These are phyloP conservation scores for Solanum appendiculatum DNA, from an alignment of 257 asterid species.

Conservation along the genomic window DNA sequence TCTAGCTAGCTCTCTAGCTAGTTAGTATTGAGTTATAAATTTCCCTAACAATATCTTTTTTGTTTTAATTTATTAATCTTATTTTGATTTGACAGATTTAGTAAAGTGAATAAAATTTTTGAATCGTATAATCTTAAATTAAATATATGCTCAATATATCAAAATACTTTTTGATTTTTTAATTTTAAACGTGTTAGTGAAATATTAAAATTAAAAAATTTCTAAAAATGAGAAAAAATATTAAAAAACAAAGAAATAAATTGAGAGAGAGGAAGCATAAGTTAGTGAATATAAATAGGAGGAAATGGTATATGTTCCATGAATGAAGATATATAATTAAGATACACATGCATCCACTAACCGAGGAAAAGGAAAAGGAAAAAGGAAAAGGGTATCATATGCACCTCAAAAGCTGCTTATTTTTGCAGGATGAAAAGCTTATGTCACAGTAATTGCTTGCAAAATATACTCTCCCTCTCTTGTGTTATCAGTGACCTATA, in stretches of 20 bases:
- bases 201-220: too few species aligned
- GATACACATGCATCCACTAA: constrained; percentile 40
- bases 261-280: too few species aligned
- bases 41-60: background rate
- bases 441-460: constrained; percentile 1
- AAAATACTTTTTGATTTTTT: too few species aligned
- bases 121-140: too few species aligned
- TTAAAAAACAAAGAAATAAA: too few species aligned
- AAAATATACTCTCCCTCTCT: constrained; percentile 2
- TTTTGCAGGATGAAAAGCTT: constrained; percentile 47
- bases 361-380: constrained; percentile 28
- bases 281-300: constrained; percentile 8
- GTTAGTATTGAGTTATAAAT: background rate
- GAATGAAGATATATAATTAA: constrained; percentile 25
- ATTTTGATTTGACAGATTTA: too few species aligned
- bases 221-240: too few species aligned
- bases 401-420: constrained; percentile 51
- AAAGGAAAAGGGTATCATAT: constrained; percentile 50
- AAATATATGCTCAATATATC: too few species aligned
- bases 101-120: too few species aligned
- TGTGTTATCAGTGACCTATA: constrained; percentile 10
- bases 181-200: too few species aligned
- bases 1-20: background rate
- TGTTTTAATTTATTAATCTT: too few species aligned
- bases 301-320: constrained; percentile 34